A percentile compares a stretch with the other conserved stretches of the same genome.
Conservation (phyloP, 306 rosid genomes). For the Inga oerstediana region DNA sequence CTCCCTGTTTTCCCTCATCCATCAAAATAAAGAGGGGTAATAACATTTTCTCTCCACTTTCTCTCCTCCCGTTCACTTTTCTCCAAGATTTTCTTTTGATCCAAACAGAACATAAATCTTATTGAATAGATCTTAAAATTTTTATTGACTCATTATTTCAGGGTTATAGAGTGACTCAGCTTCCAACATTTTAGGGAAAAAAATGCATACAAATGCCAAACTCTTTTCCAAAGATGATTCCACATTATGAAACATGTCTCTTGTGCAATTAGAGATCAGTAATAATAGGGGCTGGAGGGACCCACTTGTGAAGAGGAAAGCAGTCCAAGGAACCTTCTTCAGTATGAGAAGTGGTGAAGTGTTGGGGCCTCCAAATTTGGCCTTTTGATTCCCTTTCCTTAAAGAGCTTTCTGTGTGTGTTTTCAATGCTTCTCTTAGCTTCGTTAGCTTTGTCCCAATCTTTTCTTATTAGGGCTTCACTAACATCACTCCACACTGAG, state of each 20-base stretch:
- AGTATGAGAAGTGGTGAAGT: slow-evolving; percentile 42
- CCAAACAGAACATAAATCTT: too few species aligned
- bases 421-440: slow-evolving; percentile 59
- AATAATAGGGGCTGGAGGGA: slow-evolving; percentile 56
- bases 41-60: too few species aligned
- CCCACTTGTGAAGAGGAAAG: slow-evolving; percentile 53
- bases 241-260: not conserved
- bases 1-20: too few species aligned
- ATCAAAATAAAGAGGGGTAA: too few species aligned
- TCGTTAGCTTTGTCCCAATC: slow-evolving; percentile 66
- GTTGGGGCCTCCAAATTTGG: slow-evolving; percentile 53
- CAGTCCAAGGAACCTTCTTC: slow-evolving; percentile 63
- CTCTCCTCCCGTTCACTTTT: too few species aligned
- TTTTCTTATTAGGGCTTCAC: slow-evolving; percentile 49
- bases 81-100: too few species aligned
- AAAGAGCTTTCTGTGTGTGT: slow-evolving; percentile 50
- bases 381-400: slow-evolving; percentile 45
- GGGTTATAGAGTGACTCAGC: too few species aligned
- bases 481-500: slow-evolving; percentile 57
- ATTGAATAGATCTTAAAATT: too few species aligned
- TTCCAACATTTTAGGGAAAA: too few species aligned
- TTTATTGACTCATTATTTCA: too few species aligned
- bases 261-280: not conserved
- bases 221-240: not conserved
- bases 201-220: too few species aligned